A percentile compares a stretch with the other conserved stretches of the same genome.
These are phyloP conservation scores for Psilocybe azurescens DNA, from an alignment of 768 basidiomycete species.

Conservation along the genomic window DNA sequence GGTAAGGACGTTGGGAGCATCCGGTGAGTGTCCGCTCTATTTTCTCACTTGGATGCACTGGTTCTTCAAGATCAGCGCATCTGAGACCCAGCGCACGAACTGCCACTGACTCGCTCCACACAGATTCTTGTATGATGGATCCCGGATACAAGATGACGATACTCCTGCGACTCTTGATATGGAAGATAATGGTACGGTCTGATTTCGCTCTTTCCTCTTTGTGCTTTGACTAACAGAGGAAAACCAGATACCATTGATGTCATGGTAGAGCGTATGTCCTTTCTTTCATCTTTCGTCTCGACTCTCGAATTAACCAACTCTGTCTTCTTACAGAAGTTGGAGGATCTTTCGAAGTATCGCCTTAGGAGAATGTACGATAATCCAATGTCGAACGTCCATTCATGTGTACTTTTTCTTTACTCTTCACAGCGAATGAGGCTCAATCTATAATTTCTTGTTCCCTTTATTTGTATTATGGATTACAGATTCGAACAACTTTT, in stretches of 20 bases:
- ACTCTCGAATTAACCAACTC: constrained; percentile 10
- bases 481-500: constrained; percentile 1
- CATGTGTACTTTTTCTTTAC: constrained; percentile 16
- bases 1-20: constrained; percentile 89
- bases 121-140: constrained; percentile 92
- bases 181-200: constrained; percentile 80
- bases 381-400: constrained; percentile 17
- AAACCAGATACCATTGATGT: constrained; percentile 89
- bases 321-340: constrained; percentile 46
- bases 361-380: constrained; percentile 14
- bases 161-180: constrained; percentile 86
- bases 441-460: constrained; percentile 11
- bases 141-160: constrained; percentile 86
- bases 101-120: constrained; percentile 6
- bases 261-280: constrained; percentile 83
- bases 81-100: constrained; percentile 12
- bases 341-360: constrained; percentile 32
- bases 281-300: background rate
- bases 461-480: constrained; percentile 14
- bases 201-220: constrained; percentile 1
- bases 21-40: constrained; percentile 59
- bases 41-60: constrained; percentile 3
- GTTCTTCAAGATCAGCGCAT: constrained; percentile 6
- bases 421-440: background rate
- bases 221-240: constrained; percentile 9